Conservation (phyloP, 257 asterid species). For the Jacaranda mimosifolia region DNA sequence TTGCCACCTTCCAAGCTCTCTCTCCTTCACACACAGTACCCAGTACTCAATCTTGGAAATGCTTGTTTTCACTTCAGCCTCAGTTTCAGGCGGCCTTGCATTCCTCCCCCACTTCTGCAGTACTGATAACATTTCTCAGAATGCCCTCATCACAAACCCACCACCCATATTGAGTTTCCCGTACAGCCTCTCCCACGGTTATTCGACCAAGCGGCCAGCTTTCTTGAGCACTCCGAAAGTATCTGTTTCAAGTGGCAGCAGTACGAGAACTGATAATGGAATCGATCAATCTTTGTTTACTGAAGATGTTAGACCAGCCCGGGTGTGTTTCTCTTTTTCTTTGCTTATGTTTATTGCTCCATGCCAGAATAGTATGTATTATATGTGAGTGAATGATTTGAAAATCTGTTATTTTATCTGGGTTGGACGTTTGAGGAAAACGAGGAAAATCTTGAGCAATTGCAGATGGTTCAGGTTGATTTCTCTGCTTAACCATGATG, state of each 20-base stretch:
- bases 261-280: slow-evolving; percentile 51
- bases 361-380: background rate
- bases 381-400: background rate
- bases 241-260: slow-evolving; percentile 64
- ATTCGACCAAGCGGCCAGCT: slow-evolving; percentile 50
- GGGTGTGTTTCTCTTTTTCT: slow-evolving; percentile 67
- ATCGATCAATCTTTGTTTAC: slow-evolving; percentile 50
- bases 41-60: slow-evolving; percentile 39
- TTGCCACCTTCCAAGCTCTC: background rate
- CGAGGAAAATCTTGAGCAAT: background rate
- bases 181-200: slow-evolving; percentile 37
- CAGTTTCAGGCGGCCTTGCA: slow-evolving; percentile 63
- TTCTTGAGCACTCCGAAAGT: slow-evolving; percentile 53
- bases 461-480: background rate
- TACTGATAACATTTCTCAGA: slow-evolving; percentile 40
- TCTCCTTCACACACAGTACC: background rate
- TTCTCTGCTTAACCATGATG: background rate
- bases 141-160: slow-evolving; percentile 32
- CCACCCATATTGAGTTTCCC: slow-evolving; percentile 44
- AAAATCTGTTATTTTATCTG: background rate
- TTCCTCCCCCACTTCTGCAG: slow-evolving; percentile 51
- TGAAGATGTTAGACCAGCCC: slow-evolving; percentile 60
- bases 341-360: background rate
- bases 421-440: background rate
- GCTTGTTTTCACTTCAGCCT: slow-evolving; percentile 62